Percentiles rank a stretch among this genome's conserved stretches.
Evolutionary conservation across 768 basidiomycete species (phyloP).

Genomic region (Crucibulum laeve): DNA sequence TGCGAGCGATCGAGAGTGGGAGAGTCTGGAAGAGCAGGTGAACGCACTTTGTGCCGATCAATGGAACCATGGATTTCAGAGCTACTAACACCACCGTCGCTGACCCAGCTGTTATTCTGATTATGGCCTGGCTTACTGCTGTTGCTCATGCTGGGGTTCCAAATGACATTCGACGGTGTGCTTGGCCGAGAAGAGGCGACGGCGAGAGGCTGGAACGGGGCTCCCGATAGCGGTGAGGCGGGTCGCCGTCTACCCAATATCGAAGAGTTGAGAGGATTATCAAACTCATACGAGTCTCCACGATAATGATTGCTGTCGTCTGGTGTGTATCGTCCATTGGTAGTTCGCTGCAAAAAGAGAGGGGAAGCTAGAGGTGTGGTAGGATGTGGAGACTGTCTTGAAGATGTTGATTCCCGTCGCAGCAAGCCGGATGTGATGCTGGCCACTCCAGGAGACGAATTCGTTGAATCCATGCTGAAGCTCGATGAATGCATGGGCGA

Average conservation of each 20-base stretch:
- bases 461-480: background rate
- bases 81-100: constrained; percentile 26
- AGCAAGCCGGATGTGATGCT: constrained; percentile 26
- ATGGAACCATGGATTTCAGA: constrained; percentile 25
- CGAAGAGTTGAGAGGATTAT: constrained; percentile 46
- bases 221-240: constrained; percentile 64
- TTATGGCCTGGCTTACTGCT: constrained; percentile 35
- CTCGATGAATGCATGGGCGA: constrained; percentile 41
- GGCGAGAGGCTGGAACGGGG: constrained; percentile 56
- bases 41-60: constrained; percentile 42
- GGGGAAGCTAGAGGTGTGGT: constrained; percentile 44
- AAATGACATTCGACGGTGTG: constrained; percentile 74
- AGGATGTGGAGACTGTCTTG: constrained; percentile 39
- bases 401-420: constrained; percentile 55
- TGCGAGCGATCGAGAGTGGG: constrained; percentile 39
- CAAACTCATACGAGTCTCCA: constrained; percentile 37
- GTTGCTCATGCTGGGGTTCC: constrained; percentile 38
- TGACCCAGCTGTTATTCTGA: constrained; percentile 58
- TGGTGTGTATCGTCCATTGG: constrained; percentile 65
- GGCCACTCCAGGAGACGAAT: constrained; percentile 17
- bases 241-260: constrained; percentile 57
- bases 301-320: constrained; percentile 35
- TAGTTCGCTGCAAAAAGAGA: constrained; percentile 54
- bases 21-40: constrained; percentile 59
- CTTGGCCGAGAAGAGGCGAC: constrained; percentile 61